A percentile compares a stretch with the other conserved stretches of the same genome.
phyloP scores from a whole-genome alignment of 2,329 filamentous ascomycete species.

The Onygenales sp. region DNA sequence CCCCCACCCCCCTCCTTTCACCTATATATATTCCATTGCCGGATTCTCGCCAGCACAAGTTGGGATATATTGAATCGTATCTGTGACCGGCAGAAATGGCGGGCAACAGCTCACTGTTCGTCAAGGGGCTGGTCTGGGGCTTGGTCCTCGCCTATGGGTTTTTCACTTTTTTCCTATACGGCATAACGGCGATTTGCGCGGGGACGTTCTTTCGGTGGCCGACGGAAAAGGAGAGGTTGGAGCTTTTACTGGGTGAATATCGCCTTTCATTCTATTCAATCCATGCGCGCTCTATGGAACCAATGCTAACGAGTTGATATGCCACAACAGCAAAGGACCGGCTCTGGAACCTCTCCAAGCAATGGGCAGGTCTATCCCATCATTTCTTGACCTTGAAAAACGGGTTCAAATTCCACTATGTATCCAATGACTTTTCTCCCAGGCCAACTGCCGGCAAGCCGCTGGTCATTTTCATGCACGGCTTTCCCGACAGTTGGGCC shows the following conservation, averaged over 20 bases:
- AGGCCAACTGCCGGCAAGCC: slow-evolving; percentile 17
- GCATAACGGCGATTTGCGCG: slow-evolving; percentile 17
- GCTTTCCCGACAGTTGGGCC: slow-evolving; percentile 50
- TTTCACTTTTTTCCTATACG: slow-evolving; percentile 25
- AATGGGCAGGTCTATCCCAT: slow-evolving; percentile 40
- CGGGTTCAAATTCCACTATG: slow-evolving; percentile 47
- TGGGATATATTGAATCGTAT: not conserved
- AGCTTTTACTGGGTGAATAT: slow-evolving; percentile 31
- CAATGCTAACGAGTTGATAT: not conserved
- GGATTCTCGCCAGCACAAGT: too few relatives aligned
- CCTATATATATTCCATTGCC: too few relatives aligned
- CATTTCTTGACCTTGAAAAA: slow-evolving; percentile 41
- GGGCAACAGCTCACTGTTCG: slow-evolving; percentile 4
- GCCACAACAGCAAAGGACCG: slow-evolving; percentile 36
- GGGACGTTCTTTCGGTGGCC: slow-evolving; percentile 29
- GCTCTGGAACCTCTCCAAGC: slow-evolving; percentile 45
- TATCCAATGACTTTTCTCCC: slow-evolving; percentile 29
- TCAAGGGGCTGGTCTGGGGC: slow-evolving; percentile 12
- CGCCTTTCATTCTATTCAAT: not conserved
- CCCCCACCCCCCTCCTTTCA: too few relatives aligned
- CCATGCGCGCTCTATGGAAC: too few relatives aligned
- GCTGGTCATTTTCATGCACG: slow-evolving; percentile 48
- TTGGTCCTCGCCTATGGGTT: slow-evolving; percentile 25
- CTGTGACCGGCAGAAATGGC: not conserved
- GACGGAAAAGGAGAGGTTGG: slow-evolving; percentile 30